Base-by-base conservation (phyloP, 1,284 basidiomycete genomes). In the Gomphus sp. region DNA sequence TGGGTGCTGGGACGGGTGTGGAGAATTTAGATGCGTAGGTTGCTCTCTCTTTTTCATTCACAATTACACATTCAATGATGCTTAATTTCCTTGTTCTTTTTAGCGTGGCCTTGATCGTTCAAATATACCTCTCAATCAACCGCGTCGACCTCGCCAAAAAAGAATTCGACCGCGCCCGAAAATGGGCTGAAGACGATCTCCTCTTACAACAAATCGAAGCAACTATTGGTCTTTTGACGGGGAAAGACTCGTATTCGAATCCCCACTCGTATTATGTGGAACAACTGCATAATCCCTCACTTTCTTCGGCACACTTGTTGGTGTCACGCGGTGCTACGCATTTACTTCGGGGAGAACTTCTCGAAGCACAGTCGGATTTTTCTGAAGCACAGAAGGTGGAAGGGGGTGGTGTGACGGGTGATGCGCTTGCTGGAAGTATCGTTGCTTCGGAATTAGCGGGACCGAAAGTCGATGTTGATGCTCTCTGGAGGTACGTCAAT, bases 161-260 rank as follows among this genome's bases (percentile, higher is more conserved):
- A 68, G 85, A 91, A 65, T 89, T 91, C 68, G 84, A 87, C 49
- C 78, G 83, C 16, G 88, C 91, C 12, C 90, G 93, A 72, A 80
- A 79, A 57, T 90, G 87, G 79, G 90, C 90, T 3, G 92, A 93
- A 68, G 94, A 97, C 71, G 88, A 93, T 64, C 80, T 93, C 39
- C 80, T 97, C 37, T 78, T 97, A 14, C 93, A 96, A 69, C 80
- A 90, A 64, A 91, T 94, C 62, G 92, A 96, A 74, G 90, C 93
- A 9, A 85, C 85, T 62, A 88, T 97, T 61, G 87, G 87, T 12
- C 81, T 97, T 60, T 83, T 85, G 53, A 88, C 89, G 1, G 91
- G 90, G 18, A 80, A 85, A 62, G 84, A 92, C 66, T 75, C 70
- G 66, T 91, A 88, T 74, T 77, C 78, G 55, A 82, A 89, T 68